Percentiles rank a stretch among this genome's conserved stretches.
Conservation (phyloP, 345 rosid species). For the Carallia brachiata region DNA sequence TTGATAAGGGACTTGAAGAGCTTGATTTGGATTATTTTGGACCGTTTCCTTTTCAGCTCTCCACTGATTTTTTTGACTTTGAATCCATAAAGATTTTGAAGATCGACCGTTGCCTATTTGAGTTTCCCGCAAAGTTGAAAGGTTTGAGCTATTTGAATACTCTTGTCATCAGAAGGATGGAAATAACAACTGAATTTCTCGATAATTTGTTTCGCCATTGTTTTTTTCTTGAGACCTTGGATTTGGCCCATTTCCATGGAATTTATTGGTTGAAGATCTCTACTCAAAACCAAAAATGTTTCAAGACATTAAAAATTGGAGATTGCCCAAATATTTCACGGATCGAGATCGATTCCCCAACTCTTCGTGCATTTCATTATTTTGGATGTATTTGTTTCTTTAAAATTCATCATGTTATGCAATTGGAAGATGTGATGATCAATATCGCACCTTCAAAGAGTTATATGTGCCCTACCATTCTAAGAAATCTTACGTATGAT, state of each 20-base stretch:
- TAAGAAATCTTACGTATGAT: not conserved
- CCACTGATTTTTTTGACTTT: not conserved
- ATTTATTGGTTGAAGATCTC: not conserved
- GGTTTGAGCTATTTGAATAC: conserved; percentile 4
- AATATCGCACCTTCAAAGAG: not conserved
- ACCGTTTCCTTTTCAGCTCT: not conserved
- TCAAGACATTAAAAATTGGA: conserved; percentile 13
- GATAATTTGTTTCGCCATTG: not conserved
- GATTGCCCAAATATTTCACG: not conserved
- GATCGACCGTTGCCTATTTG: not conserved
- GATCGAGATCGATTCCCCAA: conserved; percentile 1
- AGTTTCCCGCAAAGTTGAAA: not conserved
- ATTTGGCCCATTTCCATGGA: not conserved
- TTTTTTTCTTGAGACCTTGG: conserved; percentile 10
- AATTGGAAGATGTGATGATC: conserved; percentile 9
- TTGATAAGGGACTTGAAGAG: conserved; percentile 26
- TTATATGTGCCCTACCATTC: not conserved
- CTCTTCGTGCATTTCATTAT: conserved; percentile 3
- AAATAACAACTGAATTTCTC: not conserved
- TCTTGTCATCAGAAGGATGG: not conserved
- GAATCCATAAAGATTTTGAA: conserved; percentile 6
- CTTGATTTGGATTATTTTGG: conserved; percentile 21
- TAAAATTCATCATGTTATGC: not conserved
- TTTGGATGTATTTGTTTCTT: not conserved
- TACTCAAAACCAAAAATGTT: not conserved